These are phyloP conservation scores for Pestalotiopsis sp. DNA, from an alignment of 2,329 filamentous ascomycete genomes.

Conservation along the genomic window DNA sequence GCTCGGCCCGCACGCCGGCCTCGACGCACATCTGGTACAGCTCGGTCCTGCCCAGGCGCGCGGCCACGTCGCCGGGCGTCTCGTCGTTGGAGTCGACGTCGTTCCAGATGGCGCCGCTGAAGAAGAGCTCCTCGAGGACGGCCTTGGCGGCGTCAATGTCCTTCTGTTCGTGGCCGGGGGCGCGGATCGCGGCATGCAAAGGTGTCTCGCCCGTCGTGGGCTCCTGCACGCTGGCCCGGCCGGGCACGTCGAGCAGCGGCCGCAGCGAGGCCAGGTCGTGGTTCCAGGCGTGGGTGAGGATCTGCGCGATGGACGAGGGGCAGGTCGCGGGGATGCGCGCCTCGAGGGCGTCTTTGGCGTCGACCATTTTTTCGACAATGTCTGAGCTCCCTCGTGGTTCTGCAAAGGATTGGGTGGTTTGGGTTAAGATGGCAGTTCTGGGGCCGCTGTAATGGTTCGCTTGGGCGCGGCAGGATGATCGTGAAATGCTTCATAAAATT, in stretches of 20 bases:
- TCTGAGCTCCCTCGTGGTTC: neutral
- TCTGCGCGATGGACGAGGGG: constrained; percentile 50
- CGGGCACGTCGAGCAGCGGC: constrained; percentile 66
- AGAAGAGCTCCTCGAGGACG: constrained; percentile 74
- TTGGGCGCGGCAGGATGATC: neutral
- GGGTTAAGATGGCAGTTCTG: neutral
- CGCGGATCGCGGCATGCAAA: constrained; percentile 86
- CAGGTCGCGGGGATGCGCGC: constrained; percentile 56
- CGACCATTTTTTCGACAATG: neutral
- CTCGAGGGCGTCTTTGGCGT: constrained; percentile 48
- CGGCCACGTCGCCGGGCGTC: constrained; percentile 87
- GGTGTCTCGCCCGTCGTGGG: constrained; percentile 83
- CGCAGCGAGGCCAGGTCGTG: constrained; percentile 68
- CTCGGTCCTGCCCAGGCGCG: constrained; percentile 64
- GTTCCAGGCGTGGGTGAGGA: constrained; percentile 57
- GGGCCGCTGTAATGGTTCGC: neutral
- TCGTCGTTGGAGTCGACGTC: constrained; percentile 84
- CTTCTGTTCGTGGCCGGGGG: constrained; percentile 42
- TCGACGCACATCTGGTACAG: constrained; percentile 85
- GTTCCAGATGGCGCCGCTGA: constrained; percentile 96
- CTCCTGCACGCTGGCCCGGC: constrained; percentile 76
- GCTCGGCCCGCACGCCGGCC: constrained; percentile 86
- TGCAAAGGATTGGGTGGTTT: neutral
- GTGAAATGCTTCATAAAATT: neutral
- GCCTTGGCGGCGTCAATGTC: constrained; percentile 63